phyloP scores from a whole-genome alignment of 345 rosid genomes.

The Raphanus raphanistrum region DNA sequence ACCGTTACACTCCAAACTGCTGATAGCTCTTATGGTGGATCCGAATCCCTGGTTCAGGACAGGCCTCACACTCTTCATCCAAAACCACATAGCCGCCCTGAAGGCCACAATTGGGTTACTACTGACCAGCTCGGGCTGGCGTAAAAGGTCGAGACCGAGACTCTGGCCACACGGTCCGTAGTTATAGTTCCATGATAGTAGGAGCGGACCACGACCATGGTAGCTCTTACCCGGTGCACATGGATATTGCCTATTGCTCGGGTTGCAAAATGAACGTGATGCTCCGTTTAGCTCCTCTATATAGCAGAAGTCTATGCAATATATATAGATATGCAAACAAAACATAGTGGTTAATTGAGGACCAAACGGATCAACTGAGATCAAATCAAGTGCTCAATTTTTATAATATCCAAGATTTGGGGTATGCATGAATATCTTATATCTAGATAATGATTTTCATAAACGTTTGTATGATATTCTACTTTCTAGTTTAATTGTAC shows the following conservation, averaged over 20 bases:
- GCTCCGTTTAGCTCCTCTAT: background rate
- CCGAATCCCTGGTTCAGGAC: slow-evolving; percentile 3
- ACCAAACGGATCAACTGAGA: background rate
- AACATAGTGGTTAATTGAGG: background rate
- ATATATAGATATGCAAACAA: background rate
- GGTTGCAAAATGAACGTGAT: background rate
- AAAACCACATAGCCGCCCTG: background rate
- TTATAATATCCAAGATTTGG: background rate
- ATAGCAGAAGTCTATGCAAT: background rate
- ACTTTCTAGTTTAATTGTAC: background rate
- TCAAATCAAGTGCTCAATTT: background rate
- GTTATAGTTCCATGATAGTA: background rate
- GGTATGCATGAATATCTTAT: background rate
- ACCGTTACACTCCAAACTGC: background rate
- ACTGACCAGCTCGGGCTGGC: background rate
- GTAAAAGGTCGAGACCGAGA: background rate
- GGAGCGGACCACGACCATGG: background rate
- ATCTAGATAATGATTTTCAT: background rate
- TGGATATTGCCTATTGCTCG: background rate
- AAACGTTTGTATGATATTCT: background rate
- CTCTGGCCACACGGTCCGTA: background rate
- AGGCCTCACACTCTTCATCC: background rate
- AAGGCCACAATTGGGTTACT: background rate
- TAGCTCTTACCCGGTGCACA: background rate
- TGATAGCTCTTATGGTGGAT: slow-evolving; percentile 1